Conservation (phyloP, 352 stramenopile genomes). For the Blastocystis sp. region DNA sequence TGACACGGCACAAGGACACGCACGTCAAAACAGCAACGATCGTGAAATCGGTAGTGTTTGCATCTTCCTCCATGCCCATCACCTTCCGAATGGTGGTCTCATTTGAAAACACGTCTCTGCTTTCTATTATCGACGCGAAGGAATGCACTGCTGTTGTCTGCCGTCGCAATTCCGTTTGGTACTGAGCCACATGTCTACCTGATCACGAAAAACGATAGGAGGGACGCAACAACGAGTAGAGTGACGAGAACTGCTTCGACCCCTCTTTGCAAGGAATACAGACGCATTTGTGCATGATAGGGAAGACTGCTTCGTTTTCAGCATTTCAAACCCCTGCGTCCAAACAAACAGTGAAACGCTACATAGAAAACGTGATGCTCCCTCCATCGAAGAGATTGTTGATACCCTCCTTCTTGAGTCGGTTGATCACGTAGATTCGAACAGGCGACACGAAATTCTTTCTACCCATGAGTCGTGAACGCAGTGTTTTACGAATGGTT, state of each 20-base stretch:
- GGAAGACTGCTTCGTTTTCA: background rate
- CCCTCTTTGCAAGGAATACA: background rate
- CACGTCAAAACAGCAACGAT: slow-evolving; percentile 28
- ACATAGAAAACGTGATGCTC: background rate
- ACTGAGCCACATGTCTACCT: background rate
- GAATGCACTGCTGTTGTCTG: no score
- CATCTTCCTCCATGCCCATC: no score
- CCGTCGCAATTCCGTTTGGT: no score
- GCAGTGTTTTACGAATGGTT: background rate
- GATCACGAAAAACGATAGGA: background rate
- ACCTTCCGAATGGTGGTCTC: no score
- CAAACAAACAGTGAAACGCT: background rate
- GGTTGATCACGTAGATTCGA: background rate
- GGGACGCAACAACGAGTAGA: background rate
- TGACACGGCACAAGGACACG: background rate
- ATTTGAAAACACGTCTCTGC: no score
- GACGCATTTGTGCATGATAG: background rate
- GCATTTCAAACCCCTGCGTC: background rate
- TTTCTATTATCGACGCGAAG: no score
- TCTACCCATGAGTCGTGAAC: background rate
- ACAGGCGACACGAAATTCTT: slow-evolving; percentile 24
- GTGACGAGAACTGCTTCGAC: background rate
- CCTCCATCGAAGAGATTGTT: slow-evolving; percentile 1
- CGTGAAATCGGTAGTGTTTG: background rate
- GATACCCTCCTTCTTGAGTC: background rate